Evolutionary conservation across 495 filamentous ascomycete genomes (phyloP).

Genomic region (Hamigera avellanea): DNA sequence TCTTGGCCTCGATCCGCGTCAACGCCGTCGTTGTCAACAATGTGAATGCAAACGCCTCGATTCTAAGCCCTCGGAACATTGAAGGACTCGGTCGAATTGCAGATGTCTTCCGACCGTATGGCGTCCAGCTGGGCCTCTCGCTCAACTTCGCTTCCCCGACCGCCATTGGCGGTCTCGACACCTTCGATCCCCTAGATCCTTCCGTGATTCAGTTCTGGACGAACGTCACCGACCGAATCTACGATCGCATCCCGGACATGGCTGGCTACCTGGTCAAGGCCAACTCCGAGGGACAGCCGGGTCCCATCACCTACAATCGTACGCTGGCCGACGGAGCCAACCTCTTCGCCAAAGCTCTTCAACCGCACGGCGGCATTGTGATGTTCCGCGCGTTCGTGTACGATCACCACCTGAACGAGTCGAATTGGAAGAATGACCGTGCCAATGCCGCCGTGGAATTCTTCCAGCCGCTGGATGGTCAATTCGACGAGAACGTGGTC

Average conservation of each 20-base stretch:
- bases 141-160: slow-evolving; percentile 58
- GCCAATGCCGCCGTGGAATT: slow-evolving; percentile 59
- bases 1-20: slow-evolving; percentile 54
- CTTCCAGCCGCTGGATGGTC: slow-evolving; percentile 51
- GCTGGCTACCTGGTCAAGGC: slow-evolving; percentile 63
- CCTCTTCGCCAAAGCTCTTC: slow-evolving; percentile 48
- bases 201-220: slow-evolving; percentile 51
- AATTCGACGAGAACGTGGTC: slow-evolving; percentile 60
- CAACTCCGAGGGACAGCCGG: slow-evolving; percentile 63
- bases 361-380: slow-evolving; percentile 53
- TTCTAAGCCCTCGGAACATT: slow-evolving; percentile 45
- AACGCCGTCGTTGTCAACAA: slow-evolving; percentile 63
- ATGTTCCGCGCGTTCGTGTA: slow-evolving; percentile 71
- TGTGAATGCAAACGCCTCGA: slow-evolving; percentile 53
- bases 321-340: slow-evolving; percentile 61
- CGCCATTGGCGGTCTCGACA: slow-evolving; percentile 40
- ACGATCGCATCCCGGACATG: slow-evolving; percentile 50
- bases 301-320: slow-evolving; percentile 56
- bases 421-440: slow-evolving; percentile 53
- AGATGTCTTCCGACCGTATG: slow-evolving; percentile 54
- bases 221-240: slow-evolving; percentile 45
- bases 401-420: slow-evolving; percentile 43
- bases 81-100: slow-evolving; percentile 50
- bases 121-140: slow-evolving; percentile 53
- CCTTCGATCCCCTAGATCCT: slow-evolving; percentile 53